phyloP scores from a whole-genome alignment of 1,284 basidiomycete species.

The Ustilago loliicola region DNA sequence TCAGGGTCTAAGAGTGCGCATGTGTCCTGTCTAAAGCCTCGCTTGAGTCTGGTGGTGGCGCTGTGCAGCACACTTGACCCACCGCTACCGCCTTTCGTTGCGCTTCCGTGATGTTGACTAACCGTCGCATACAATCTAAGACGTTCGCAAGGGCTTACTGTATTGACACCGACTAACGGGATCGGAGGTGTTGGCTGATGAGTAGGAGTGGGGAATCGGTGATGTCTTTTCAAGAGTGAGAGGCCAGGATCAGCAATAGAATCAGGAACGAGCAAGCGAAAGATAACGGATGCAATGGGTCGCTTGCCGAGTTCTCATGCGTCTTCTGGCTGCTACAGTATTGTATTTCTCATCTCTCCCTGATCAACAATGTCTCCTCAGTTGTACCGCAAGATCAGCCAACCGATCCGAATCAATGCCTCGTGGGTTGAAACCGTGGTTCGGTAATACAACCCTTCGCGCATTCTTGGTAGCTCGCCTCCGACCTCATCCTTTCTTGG shows the following conservation, averaged over 20 bases:
- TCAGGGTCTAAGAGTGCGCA: not conserved
- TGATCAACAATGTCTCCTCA: not conserved
- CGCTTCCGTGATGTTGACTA: not conserved
- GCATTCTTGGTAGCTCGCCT: constrained; percentile 4
- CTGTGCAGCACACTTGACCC: not conserved
- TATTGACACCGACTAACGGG: not conserved
- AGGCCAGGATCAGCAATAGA: not conserved
- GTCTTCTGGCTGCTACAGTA: not conserved
- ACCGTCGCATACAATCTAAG: too few relatives aligned
- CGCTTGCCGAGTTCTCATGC: constrained; percentile 12
- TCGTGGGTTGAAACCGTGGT: not conserved
- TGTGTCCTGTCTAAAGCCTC: not conserved
- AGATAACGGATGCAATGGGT: not conserved
- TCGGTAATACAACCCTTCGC: not conserved
- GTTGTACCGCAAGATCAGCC: constrained; percentile 2
- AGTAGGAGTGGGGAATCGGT: not conserved
- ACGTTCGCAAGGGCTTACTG: too few relatives aligned
- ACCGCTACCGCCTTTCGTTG: not conserved
- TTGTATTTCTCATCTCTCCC: not conserved
- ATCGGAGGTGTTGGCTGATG: not conserved
- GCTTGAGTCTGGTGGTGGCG: not conserved
- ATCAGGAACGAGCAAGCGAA: constrained; percentile 1
- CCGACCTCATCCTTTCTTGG: not conserved
- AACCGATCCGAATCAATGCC: not conserved
- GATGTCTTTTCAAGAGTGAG: not conserved